Base-by-base conservation (phyloP, 345 rosid species). In the Populus euphratica region DNA sequence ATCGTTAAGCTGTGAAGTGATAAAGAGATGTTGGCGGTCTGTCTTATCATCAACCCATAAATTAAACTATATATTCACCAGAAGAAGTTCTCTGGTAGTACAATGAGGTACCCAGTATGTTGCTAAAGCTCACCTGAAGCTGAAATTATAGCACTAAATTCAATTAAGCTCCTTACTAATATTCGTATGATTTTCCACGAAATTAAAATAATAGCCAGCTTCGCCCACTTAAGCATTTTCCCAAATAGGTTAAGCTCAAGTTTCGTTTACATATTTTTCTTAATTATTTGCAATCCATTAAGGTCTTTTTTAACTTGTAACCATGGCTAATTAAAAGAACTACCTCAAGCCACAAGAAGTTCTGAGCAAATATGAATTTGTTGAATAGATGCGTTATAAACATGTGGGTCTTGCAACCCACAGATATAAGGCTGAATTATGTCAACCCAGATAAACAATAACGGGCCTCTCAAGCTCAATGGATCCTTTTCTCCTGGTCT, bases 231-330 rank as follows among this genome's bases (percentile, higher is more conserved):
- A 31, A 33, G 31, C 83, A 73, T 79, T 84, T 78, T 62, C 68
- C 67, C 82, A 21, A 77, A 73, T 23, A 81, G 62, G 68, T 35
- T 38, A 56, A 33, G 61, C 27, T 66, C 84, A 63, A 70, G 20
- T 67, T 31, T 68, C 10, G 65, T 29, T 36, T 27, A 59, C 66
- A 70, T 56, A 6, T 69, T 64, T 21, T 18, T 11, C 25, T 63
- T 14, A 2, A 31, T 31, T 50, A 21, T 39, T 66, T 27, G 33
- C 76, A 39, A 52, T 69, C 18, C 44, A 41, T n/a, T 3, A 8
- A 23, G 3, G 4, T 43, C 47, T 43, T 43, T 43, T 43, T 10
- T 11, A 2, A 11, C 47, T 43, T n/a, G 3, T 4, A n/a, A 10
- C 11, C 2, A 52, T 20, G 59, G 23, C 61, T 21, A 41, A 41